phyloP scores from a whole-genome alignment of 257 asterid species.

The Rehmannia glutinosa region DNA sequence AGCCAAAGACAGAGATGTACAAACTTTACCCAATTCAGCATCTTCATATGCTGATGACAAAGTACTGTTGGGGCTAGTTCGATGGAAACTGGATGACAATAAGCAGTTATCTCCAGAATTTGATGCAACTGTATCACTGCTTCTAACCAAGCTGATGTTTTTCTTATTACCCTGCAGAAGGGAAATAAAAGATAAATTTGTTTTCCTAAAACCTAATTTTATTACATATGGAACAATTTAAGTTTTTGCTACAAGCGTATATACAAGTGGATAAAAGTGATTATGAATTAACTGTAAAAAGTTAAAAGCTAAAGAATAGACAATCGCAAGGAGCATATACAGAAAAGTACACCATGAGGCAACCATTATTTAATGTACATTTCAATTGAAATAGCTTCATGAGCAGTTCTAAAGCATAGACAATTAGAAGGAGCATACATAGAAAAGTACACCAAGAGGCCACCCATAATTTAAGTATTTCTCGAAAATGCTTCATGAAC shows the following conservation, averaged over 20 bases:
- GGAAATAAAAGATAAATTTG: not conserved
- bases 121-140: conserved; percentile 31
- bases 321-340: not conserved
- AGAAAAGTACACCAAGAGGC: not conserved
- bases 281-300: not conserved
- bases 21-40: conserved; percentile 61
- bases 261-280: not conserved
- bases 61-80: conserved; percentile 69
- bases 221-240: not conserved
- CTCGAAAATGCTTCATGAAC: not conserved
- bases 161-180: conserved; percentile 62
- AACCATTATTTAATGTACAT: not conserved
- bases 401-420: not conserved
- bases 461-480: not conserved
- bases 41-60: conserved; percentile 71
- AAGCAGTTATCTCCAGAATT: conserved; percentile 50
- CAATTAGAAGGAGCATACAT: not conserved
- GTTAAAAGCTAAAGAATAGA: not conserved
- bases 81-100: conserved; percentile 44
- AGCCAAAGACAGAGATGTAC: not conserved
- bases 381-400: too few species aligned
- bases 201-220: not conserved
- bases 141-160: conserved; percentile 34
- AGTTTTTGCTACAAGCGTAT: conserved; percentile 1
- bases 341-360: not conserved